phyloP scores from a whole-genome alignment of 805 yeast species.

The Cyberlindnera nakhonratchasimensis region DNA sequence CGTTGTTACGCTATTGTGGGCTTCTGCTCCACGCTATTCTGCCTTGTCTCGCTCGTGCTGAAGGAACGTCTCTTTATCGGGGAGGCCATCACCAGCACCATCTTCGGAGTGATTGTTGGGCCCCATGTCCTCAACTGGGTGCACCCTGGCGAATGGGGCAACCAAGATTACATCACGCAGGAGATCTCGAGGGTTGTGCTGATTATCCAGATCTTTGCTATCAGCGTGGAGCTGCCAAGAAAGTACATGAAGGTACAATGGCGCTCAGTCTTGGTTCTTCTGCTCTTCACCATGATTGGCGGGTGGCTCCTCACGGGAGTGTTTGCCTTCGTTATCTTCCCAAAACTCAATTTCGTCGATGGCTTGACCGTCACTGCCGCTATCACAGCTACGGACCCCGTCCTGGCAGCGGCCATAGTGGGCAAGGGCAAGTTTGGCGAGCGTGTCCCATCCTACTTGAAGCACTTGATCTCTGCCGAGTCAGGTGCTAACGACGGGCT shows the following conservation, averaged over 20 bases:
- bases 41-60: slow-evolving; percentile 73
- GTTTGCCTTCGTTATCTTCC: slow-evolving; percentile 74
- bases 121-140: slow-evolving; percentile 85
- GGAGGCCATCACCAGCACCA: slow-evolving; percentile 84
- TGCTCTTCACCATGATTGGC: slow-evolving; percentile 82
- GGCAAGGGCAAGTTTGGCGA: slow-evolving; percentile 90
- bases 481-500: slow-evolving; percentile 91
- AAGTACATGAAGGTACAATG: slow-evolving; percentile 83
- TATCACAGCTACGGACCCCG: slow-evolving; percentile 93
- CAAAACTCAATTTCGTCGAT: slow-evolving; percentile 66
- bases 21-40: slow-evolving; percentile 73
- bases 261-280: slow-evolving; percentile 65
- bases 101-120: slow-evolving; percentile 81
- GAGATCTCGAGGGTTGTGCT: slow-evolving; percentile 80
- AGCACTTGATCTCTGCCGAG: slow-evolving; percentile 78
- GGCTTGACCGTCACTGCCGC: slow-evolving; percentile 78
- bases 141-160: slow-evolving; percentile 79
- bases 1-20: slow-evolving; percentile 86
- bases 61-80: slow-evolving; percentile 84
- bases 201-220: slow-evolving; percentile 88
- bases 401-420: slow-evolving; percentile 90
- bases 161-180: slow-evolving; percentile 72
- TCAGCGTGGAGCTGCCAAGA: slow-evolving; percentile 87
- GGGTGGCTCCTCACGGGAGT: slow-evolving; percentile 85
- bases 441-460: slow-evolving; percentile 85